Base-by-base conservation (phyloP, 2,329 filamentous ascomycete genomes). In the Dactylellina drechsleri region DNA sequence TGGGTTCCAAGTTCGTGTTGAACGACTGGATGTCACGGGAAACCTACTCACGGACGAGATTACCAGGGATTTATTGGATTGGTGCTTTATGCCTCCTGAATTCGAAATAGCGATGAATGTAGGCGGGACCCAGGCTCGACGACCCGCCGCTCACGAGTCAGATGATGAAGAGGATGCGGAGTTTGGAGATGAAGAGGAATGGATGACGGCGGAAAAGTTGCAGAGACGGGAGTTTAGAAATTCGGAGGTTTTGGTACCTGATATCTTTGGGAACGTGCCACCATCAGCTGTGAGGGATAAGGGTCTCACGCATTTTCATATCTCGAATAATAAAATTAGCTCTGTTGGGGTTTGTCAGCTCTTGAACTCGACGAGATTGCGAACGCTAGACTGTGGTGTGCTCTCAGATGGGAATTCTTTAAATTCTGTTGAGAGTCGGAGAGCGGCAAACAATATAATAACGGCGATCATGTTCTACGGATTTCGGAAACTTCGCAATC, bases 1-100 rank as follows among this genome's bases (percentile, higher is more conserved):
- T 7, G 45, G 54, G 4, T 15, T 78, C n/a, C 77, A 77, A 26
- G 74, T 72, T 4, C 59, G 62, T 8, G 41, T 79, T 13, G 23
- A 68, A n/a, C 56, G 53, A 10, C 66, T 79, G 3, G 78, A 79
- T 36, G 43, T 79, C 8, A 60, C 76, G 7, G 73, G 72, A 1
- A 78, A 79, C 50, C 36, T 73, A 2, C 62, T 79, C 15, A 77
- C 77, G 13, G 78, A 78, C n/a, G 50, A 12, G 4, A 60, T 75
- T 12, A 59, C 67, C 2, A 31, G 18, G 0, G 54, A 66, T 6
- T 62, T 78, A 10, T 62, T 78, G 4, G 77, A 77, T 49, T 78
- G 67, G 57, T 74, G 68, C 15, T 79, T 79, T 31, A 75, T 78
- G 20, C 78, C 78, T 1, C 78, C 78, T 10, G 77, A 77, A 3